These are phyloP conservation scores for Raffaelea arxii DNA, from an alignment of 2,329 filamentous ascomycete species.

Conservation along the genomic window DNA sequence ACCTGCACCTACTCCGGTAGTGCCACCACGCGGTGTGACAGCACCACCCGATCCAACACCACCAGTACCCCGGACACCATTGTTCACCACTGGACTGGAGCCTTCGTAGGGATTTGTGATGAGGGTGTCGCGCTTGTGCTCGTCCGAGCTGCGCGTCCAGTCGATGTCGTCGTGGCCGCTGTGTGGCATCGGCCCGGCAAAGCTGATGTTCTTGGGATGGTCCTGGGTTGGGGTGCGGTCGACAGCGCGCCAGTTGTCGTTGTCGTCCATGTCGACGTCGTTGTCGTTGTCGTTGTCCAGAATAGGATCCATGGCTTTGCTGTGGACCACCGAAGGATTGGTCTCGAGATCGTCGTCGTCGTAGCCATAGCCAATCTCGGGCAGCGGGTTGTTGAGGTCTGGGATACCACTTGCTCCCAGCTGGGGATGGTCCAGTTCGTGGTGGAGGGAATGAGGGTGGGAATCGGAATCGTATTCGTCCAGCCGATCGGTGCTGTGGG, in stretches of 20 bases:
- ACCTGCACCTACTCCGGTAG: constrained; percentile 14
- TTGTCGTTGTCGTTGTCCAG: constrained; percentile 11
- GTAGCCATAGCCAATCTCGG: constrained; percentile 60
- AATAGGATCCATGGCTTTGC: constrained; percentile 47
- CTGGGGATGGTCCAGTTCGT: constrained; percentile 31
- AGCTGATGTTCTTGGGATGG: constrained; percentile 19
- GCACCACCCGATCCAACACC: too few relatives aligned
- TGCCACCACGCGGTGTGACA: constrained; percentile 34
- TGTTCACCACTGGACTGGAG: constrained; percentile 51
- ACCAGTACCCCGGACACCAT: too few relatives aligned
- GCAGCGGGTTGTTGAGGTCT: constrained; percentile 59
- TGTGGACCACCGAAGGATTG: constrained; percentile 76
- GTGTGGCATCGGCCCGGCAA: too few relatives aligned
- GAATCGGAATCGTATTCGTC: constrained; percentile 33
- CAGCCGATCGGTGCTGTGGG: constrained; percentile 50
- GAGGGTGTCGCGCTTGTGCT: constrained; percentile 56
- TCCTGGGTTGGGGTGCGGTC: constrained; percentile 25
- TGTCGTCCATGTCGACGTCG: constrained; percentile 5
- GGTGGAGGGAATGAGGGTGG: too few relatives aligned
- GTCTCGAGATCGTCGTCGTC: constrained; percentile 61
- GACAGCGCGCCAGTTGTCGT: constrained; percentile 18
- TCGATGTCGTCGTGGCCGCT: too few relatives aligned
- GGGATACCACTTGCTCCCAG: constrained; percentile 64
- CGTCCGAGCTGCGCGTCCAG: constrained; percentile 52
- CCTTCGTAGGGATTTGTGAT: constrained; percentile 60